Base-by-base conservation (phyloP, 495 filamentous ascomycete genomes). In the Xylaria venustula region DNA sequence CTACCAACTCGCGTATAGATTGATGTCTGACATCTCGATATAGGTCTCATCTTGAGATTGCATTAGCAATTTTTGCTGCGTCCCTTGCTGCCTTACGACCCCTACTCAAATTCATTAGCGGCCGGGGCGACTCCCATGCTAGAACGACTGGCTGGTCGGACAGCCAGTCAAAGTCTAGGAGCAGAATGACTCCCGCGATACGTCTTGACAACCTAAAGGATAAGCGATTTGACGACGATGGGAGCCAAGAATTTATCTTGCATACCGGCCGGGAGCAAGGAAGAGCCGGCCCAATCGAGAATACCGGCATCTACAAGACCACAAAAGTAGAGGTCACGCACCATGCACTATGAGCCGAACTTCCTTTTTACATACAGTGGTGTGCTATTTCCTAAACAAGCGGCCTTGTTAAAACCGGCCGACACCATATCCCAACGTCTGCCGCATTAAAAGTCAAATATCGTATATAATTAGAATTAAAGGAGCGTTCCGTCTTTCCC, bases 21-120 rank as follows among this genome's bases (percentile, higher is more conserved):
- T n/a, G n/a, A n/a, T n/a, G n/a, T 34, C 40, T 55, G 12, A 55
- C 26, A 1, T 17, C n/a, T 30, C 7, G 41, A 32, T 30, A 23
- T 26, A 57, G 54, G 54, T 57, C 54, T 4, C 41, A 47, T 26
- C 54, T 57, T 28, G 54, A 57, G 20, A 57, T 57, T 26, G 54
- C 41, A n/a, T 32, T 57, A 26, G 54, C 42, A 1, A 57, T 57
- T 19, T 57, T 57, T 28, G 54, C 54, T 37, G 54, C 54, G 20
- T 36, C 41, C 7, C 42, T 57, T 3, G 28, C 41, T 3, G 54
- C 54, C 42, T 37, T 57, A 14, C 26, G 54, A 15, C 54, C 42
- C 2, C 42, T 57, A 9, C 54, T 47, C 30, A 57, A 57, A 26
- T 47, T n/a, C 15, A 17, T 57, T 17, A 57, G 17, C 17, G 14